These are phyloP conservation scores for Jaapia argillacea DNA, from an alignment of 768 basidiomycete species.

Conservation along the genomic window DNA sequence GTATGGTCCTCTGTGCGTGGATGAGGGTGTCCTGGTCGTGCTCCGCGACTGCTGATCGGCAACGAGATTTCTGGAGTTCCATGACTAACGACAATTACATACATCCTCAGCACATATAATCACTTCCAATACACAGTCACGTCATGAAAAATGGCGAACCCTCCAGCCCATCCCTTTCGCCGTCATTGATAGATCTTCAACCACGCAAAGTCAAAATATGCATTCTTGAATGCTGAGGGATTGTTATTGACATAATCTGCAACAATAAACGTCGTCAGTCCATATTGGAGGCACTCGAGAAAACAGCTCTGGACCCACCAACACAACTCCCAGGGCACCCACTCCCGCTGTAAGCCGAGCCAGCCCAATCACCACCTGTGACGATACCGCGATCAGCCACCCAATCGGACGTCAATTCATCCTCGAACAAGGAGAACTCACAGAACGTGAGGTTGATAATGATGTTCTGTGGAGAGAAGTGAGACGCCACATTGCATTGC, in stretches of 20 bases:
- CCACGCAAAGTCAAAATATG: constrained; percentile 30
- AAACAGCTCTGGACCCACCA: neutral
- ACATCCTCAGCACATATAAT: no score
- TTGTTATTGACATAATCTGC: constrained; percentile 24
- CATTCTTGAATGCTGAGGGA: constrained; percentile 27
- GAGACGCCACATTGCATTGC: constrained; percentile 26
- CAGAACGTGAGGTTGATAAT: constrained; percentile 19
- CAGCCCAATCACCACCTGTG: constrained; percentile 7
- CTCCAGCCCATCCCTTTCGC: no score
- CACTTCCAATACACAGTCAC: no score
- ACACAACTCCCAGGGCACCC: neutral
- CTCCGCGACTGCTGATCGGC: no score
- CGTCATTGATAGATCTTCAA: constrained; percentile 24
- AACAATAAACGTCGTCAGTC: neutral
- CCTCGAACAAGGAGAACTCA: neutral
- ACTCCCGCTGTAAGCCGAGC: neutral
- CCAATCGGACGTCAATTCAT: neutral
- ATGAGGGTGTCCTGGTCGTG: no score
- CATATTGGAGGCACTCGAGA: neutral
- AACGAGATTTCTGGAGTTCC: no score
- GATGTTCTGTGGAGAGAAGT: constrained; percentile 24
- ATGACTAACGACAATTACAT: no score
- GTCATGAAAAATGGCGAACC: no score
- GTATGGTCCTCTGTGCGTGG: no score
- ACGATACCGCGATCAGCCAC: neutral